A percentile compares a stretch with the other conserved stretches of the same genome.
phyloP scores from a whole-genome alignment of 2,329 filamentous ascomycete species.

The Diaporthe caulivora region DNA sequence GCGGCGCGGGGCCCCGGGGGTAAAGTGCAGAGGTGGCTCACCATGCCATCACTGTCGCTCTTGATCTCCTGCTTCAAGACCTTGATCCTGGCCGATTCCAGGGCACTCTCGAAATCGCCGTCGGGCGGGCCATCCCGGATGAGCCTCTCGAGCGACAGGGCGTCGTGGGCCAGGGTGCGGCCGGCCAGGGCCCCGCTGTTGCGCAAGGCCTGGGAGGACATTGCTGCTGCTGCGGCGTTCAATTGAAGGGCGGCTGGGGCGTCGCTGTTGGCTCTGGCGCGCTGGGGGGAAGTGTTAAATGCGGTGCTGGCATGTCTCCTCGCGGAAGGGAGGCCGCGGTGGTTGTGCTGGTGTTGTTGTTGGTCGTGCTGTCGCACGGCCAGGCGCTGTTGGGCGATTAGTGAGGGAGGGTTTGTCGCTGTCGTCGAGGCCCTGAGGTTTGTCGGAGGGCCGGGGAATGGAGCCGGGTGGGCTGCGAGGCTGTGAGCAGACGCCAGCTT shows the following conservation, averaged over 20 bases:
- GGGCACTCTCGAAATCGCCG: constrained; percentile 74
- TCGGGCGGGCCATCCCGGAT: constrained; percentile 84
- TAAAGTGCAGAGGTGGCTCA: constrained; percentile 52
- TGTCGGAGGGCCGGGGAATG: constrained; percentile 50
- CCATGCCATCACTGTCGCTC: constrained; percentile 85
- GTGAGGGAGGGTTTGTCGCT: constrained; percentile 59
- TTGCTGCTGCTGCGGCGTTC: constrained; percentile 39
- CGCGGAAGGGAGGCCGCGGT: constrained; percentile 50
- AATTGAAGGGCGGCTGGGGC: constrained; percentile 55
- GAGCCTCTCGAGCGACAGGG: constrained; percentile 77
- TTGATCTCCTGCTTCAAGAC: constrained; percentile 82
- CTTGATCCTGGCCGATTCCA: constrained; percentile 79
- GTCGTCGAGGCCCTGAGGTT: constrained; percentile 55
- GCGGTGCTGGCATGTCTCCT: constrained; percentile 50
- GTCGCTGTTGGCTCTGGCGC: constrained; percentile 81
- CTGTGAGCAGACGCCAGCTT: constrained; percentile 82
- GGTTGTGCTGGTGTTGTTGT: constrained; percentile 55
- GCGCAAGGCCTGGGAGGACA: constrained; percentile 40
- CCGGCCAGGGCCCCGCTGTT: constrained; percentile 50
- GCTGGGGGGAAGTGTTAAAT: constrained; percentile 61
- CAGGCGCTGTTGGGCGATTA: constrained; percentile 74
- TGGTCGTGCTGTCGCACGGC: constrained; percentile 61
- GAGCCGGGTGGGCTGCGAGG: constrained; percentile 51
- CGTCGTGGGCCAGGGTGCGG: constrained; percentile 61
- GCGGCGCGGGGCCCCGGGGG: not conserved